Evolutionary conservation across 352 stramenopile species (phyloP), one percentile per base, ranked within the genome.

Genomic region (Aphanomyces stellatus): DNA sequence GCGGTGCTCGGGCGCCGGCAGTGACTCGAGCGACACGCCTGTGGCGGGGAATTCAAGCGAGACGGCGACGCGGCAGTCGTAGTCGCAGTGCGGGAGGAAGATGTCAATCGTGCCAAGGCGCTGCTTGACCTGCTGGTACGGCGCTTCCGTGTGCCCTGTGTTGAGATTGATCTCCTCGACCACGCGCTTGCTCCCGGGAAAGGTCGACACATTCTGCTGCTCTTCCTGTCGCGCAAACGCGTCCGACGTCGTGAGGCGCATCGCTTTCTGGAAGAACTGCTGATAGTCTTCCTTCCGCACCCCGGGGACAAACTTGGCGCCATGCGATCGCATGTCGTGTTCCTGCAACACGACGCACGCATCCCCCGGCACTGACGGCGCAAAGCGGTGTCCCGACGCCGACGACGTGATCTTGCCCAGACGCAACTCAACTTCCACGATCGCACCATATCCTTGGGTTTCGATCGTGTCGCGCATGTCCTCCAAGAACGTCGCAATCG

Each of bases 1-100:
- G n/a, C 49, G 49, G 30, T 57, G 49, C 33, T 57, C 49, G 25
- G 49, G 2, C 11, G 49, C 49, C 11, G 49, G 49, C 49, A 57
- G 30, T 30, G 49, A 57, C 49, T 57, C 49, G 5, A 57, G 13
- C n/a, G 49, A 57, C 22, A 57, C 49, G 22, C 48, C 51, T 22
- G 51, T 48, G 4, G 63, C 15, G 5, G 82, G 82, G 69, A 88
- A 91, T 55, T 95, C 86, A 64, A 84, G 90, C 53, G 86, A 91
- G 69, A 95, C 81, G 0, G 86, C 90, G 8, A 95, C 74, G 57
- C 86, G 86, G 61, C 81, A 91, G 74, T 95, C 86, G 66, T 92
- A 95, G 57, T 79, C 75, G 62, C 86, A 95, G 51, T 88, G 81
- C 43, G 86, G 86, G 65, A 95, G 75, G 74, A 95, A 95, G 57